Evolutionary conservation across 371 early-diverging fungal species (phyloP), one percentile per base, ranked within the genome.

Genomic region (Syncephalastrum contaminatum): DNA sequence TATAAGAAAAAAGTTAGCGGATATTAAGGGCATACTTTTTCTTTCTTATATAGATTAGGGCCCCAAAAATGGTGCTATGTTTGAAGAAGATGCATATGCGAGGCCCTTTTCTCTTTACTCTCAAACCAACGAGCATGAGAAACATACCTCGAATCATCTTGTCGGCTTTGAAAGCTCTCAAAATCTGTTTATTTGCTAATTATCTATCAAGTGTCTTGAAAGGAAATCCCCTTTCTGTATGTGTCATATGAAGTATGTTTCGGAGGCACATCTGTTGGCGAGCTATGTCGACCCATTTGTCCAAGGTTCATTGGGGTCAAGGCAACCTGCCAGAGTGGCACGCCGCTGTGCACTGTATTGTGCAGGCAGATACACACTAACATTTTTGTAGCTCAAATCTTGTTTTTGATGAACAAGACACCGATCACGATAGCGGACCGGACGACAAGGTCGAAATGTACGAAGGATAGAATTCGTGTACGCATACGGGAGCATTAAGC

Each of bases 261-360:
- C 60, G 14, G 60, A 64, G 49, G 64, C 64, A 48, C 64, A 60
- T 44, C 51, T 64, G 53, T 44, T 54, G n/a, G 48, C 57, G 15
- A 59, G 64, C 58, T 60, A 64, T 18, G 20, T 57, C 49, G 51
- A 64, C 53, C 51, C 44, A 48, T 54, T 65, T 27, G 39, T 59
- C 20, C 46, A 56, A 52, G 52, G 52, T 30, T 57, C 52, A 43
- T 56, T 56, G 39, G 56, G 57, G 24, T 46, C 56, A 53, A 62
- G 57, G 44, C 51, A 51, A 46, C 62, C 57, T 18, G 4, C 57
- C 51, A 53, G 48, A 56, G 53, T 62, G 20, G 53, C 57, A 19
- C 55, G 50, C 44, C 54, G 51, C 13, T 25, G 7, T 25, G 25
- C 25, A 7, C 7, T 25, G 25, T 25, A 25, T 5, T 7, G 25